These are phyloP conservation scores for Schrenkiella parvula DNA, from an alignment of 345 rosid species.

Conservation along the genomic window DNA sequence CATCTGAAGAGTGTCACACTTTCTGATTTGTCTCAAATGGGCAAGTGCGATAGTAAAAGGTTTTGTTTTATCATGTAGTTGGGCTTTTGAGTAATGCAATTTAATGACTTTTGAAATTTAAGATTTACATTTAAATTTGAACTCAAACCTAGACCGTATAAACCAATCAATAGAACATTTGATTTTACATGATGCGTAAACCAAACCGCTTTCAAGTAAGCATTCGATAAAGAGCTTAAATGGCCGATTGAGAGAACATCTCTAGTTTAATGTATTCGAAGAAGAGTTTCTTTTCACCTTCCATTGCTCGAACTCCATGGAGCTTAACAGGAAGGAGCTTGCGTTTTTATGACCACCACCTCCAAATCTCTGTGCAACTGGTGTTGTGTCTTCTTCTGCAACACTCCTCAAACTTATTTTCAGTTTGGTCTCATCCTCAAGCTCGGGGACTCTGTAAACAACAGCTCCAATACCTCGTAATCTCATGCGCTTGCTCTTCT, in stretches of 20 bases:
- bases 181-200: too few species aligned
- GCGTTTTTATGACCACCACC: constrained; percentile 76
- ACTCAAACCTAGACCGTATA: too few species aligned
- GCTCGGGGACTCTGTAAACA: constrained; percentile 57
- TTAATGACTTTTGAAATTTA: too few species aligned
- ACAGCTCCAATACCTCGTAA: constrained; percentile 66
- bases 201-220: neutral
- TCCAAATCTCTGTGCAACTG: constrained; percentile 49
- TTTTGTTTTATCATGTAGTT: too few species aligned
- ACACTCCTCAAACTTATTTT: constrained; percentile 73
- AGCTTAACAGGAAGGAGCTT: constrained; percentile 61
- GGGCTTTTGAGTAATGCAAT: too few species aligned
- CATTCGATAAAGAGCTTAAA: neutral
- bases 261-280: neutral
- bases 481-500: constrained; percentile 43
- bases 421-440: constrained; percentile 48
- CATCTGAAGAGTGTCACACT: too few species aligned
- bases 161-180: too few species aligned
- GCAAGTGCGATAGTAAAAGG: too few species aligned
- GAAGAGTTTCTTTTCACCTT: constrained; percentile 30
- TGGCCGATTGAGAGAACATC: neutral
- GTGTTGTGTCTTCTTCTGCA: constrained; percentile 57
- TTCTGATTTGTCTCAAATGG: too few species aligned
- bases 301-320: constrained; percentile 51
- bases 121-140: too few species aligned